Base-by-base conservation (phyloP, 306 rosid species). In the Macrotyloma uniflorum region DNA sequence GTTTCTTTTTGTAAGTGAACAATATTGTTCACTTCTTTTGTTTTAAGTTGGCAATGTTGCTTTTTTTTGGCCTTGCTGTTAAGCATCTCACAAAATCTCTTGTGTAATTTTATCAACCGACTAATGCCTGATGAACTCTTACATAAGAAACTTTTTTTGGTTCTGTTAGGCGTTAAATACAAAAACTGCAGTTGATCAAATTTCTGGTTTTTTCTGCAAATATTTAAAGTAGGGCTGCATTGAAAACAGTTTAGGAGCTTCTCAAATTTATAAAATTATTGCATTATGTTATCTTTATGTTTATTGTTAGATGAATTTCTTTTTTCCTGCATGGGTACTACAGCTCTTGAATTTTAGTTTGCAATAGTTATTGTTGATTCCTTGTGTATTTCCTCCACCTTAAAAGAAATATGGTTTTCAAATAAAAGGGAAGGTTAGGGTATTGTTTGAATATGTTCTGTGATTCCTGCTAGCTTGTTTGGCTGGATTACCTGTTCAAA, bases 61-160 rank as follows among this genome's bases (percentile, higher is more conserved):
- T 23, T 32, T 33, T n/a, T 33, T 46, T 36, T 24, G 15, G 57
- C 16, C 26, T 58, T 67, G 32, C 32, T 33, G 36, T 24, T 67
- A 51, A 35, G 72, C 77, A 69, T n/a, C 30, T 75, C 26, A 26
- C 20, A 20, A 32, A 45, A 22, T 68, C 35, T 50, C 11, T 2
- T 69, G 13, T 53, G 28, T 46, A 75, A 32, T 62, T 82, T 76
- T 38, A n/a, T 18, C 46, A 4, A 50, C 68, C 54, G 33, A 69
- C 61, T 59, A 61, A 26, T 59, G 67, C 26, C 64, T 24, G 22
- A 30, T 8, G 28, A 47, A 54, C 18, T 53, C 28, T 51, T 8
- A 5, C 20, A 53, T 20, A 19, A 6, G 26, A 51, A 7, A 51
- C 23, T 49, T 20, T 28, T 57, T 46, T 51, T 26, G n/a, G 5